A percentile compares a stretch with the other conserved stretches of the same genome.
These are phyloP conservation scores for Monotropa hypopitys DNA, from an alignment of 179 eudicot species.

Conservation along the genomic window DNA sequence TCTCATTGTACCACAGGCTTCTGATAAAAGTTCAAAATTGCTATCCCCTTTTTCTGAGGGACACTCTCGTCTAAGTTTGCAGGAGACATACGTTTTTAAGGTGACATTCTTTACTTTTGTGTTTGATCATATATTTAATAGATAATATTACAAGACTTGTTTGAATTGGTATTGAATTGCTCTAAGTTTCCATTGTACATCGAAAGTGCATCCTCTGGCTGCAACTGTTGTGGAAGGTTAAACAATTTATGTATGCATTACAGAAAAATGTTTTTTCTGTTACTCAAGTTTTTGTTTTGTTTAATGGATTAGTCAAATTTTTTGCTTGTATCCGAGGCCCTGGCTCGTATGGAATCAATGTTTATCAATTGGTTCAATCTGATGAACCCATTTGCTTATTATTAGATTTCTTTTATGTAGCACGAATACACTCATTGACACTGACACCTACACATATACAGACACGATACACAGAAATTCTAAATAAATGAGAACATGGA, in stretches of 20 bases:
- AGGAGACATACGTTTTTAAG: constrained; percentile 37
- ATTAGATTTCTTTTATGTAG: background rate
- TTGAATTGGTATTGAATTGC: background rate
- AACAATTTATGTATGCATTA: background rate
- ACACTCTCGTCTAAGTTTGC: constrained; percentile 41
- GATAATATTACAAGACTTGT: background rate
- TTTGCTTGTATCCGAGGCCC: too few relatives aligned
- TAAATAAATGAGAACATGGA: too few relatives aligned
- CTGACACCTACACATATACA: too few relatives aligned
- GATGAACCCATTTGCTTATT: background rate
- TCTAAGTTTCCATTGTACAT: background rate
- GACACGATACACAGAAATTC: too few relatives aligned
- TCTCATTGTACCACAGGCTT: constrained; percentile 54
- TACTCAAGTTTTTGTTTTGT: background rate
- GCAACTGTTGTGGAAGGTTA: background rate
- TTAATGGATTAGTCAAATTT: background rate
- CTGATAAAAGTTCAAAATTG: constrained; percentile 37
- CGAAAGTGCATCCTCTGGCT: background rate
- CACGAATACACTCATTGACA: too few relatives aligned
- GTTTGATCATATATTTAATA: background rate
- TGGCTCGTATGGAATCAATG: too few relatives aligned
- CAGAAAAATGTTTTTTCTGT: background rate
- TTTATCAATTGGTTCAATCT: too few relatives aligned
- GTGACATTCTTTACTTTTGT: constrained; percentile 19
- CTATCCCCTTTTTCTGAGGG: constrained; percentile 62